A percentile compares a stretch with the other conserved stretches of the same genome.
Evolutionary conservation across 2,329 filamentous ascomycete species (phyloP).

Genomic region (Pseudogymnoascus sp.): DNA sequence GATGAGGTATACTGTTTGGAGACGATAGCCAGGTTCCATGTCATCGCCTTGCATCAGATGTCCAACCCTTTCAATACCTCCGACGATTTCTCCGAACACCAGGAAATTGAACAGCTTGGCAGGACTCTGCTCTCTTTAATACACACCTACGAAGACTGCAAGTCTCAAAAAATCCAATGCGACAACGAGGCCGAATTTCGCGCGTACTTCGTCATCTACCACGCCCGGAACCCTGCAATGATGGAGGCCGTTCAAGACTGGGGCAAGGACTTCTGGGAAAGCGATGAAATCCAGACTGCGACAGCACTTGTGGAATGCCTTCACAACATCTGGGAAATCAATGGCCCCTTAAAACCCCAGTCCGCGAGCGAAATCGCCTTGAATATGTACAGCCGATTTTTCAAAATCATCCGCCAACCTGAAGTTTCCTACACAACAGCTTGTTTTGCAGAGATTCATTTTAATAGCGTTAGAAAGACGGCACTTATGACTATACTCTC

Average conservation of each 20-base stretch:
- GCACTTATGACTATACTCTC: slow-evolving; percentile 49
- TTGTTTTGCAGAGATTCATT: slow-evolving; percentile 61
- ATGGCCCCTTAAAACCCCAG: slow-evolving; percentile 46
- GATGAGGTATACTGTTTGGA: slow-evolving; percentile 58
- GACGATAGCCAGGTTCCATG: slow-evolving; percentile 59
- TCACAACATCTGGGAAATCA: slow-evolving; percentile 49
- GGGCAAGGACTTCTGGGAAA: slow-evolving; percentile 48
- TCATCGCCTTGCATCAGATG: slow-evolving; percentile 55
- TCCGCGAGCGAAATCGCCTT: slow-evolving; percentile 35
- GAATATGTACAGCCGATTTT: slow-evolving; percentile 47
- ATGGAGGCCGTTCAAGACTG: slow-evolving; percentile 47
- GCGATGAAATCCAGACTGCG: slow-evolving; percentile 53
- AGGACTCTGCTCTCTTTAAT: slow-evolving; percentile 58
- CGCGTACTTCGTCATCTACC: slow-evolving; percentile 57
- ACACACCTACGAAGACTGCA: slow-evolving; percentile 59
- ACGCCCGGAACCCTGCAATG: slow-evolving; percentile 51
- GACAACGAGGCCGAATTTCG: slow-evolving; percentile 59
- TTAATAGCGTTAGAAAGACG: slow-evolving; percentile 51
- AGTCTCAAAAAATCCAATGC: slow-evolving; percentile 48
- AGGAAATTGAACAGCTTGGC: slow-evolving; percentile 60
- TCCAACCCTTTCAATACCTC: slow-evolving; percentile 48
- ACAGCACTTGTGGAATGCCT: slow-evolving; percentile 52
- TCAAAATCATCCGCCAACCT: slow-evolving; percentile 49
- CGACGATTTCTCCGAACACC: slow-evolving; percentile 57
- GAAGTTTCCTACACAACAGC: slow-evolving; percentile 61